These are phyloP conservation scores for Paramecium pentaurelia DNA, from an alignment of 73 alveolate genomes.

Conservation along the genomic window DNA sequence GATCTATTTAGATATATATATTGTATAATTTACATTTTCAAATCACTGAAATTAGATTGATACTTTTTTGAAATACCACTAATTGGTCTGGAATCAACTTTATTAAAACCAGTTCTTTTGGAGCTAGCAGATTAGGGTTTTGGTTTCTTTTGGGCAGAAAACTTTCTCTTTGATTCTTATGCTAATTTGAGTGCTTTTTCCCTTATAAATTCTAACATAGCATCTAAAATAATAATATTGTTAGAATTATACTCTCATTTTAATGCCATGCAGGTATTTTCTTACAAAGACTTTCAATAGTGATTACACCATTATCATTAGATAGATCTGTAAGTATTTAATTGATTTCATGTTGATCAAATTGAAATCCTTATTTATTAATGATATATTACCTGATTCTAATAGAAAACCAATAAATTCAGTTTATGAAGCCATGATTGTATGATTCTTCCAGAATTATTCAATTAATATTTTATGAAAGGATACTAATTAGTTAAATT, in stretches of 20 bases:
- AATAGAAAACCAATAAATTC: neutral
- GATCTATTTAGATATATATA: neutral
- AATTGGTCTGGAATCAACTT: neutral
- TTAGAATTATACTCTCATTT: neutral
- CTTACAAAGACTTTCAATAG: conserved; percentile 37
- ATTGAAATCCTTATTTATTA: neutral
- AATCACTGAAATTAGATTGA: conserved; percentile 2
- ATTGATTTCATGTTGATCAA: neutral
- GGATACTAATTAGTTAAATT: conserved; percentile 24
- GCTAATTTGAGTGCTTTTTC: conserved; percentile 49
- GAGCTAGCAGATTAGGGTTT: neutral
- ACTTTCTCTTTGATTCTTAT: neutral
- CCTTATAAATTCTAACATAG: conserved; percentile 25
- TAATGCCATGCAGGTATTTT: conserved; percentile 41
- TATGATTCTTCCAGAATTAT: conserved; percentile 26
- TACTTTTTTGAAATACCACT: conserved; percentile 10
- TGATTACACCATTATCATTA: neutral
- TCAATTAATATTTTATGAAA: conserved; percentile 29
- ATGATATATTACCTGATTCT: neutral
- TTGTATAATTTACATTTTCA: neutral
- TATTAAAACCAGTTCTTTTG: neutral
- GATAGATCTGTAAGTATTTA: neutral
- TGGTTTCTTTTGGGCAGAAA: conserved; percentile 27
- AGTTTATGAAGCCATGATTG: conserved; percentile 7
- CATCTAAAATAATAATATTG: neutral